These are phyloP conservation scores for Aspergillus aculeatus DNA, from an alignment of 2,329 filamentous ascomycete species.

Conservation along the genomic window DNA sequence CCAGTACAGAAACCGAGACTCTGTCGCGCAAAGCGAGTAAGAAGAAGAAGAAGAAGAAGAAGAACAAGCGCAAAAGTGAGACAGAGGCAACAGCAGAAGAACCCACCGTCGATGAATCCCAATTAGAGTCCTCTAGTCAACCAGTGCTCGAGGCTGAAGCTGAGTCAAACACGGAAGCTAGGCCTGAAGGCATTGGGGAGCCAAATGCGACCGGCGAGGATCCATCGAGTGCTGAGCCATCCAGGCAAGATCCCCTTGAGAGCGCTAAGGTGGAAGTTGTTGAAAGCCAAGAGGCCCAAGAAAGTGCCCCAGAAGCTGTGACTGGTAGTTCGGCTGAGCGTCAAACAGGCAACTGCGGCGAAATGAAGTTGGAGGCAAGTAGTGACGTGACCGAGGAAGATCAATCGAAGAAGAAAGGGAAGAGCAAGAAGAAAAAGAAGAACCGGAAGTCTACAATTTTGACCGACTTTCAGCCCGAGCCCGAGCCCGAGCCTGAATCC, in stretches of 20 bases:
- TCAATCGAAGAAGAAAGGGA: constrained; percentile 16
- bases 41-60: constrained; percentile 26
- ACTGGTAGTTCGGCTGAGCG: background rate
- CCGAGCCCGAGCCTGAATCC: constrained; percentile 5
- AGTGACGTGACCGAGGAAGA: constrained; percentile 16
- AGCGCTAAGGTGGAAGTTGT: background rate
- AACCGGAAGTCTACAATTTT: constrained; percentile 16
- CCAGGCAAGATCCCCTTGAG: background rate
- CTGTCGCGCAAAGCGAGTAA: constrained; percentile 20
- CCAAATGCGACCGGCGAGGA: background rate
- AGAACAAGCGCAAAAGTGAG: constrained; percentile 19
- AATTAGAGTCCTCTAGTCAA: background rate
- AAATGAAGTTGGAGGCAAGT: background rate
- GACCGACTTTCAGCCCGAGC: constrained; percentile 15
- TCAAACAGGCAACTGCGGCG: constrained; percentile 3
- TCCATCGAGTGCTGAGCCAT: background rate
- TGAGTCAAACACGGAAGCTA: constrained; percentile 10
- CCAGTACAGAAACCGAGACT: constrained; percentile 8
- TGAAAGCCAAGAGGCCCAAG: background rate
- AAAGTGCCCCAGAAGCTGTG: background rate
- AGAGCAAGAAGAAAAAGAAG: constrained; percentile 26
- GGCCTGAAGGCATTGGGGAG: background rate
- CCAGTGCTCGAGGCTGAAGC: constrained; percentile 16
- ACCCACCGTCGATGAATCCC: constrained; percentile 6
- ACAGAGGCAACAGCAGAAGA: constrained; percentile 3